Evolutionary conservation across 331 rosid species (phyloP), one percentile per base, ranked within the genome.

Genomic region (Stylosanthes scabra): DNA sequence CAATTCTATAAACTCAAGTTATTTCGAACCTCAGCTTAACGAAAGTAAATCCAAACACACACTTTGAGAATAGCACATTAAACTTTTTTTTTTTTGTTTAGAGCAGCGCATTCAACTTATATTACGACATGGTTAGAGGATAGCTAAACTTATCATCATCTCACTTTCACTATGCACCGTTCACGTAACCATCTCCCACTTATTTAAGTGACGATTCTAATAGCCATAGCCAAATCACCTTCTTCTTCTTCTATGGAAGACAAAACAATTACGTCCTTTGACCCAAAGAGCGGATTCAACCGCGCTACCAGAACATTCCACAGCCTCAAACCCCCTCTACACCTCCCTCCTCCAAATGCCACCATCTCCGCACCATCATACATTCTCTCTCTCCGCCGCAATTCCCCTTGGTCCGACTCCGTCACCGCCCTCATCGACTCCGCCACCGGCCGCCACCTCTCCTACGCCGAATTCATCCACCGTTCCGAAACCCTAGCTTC

Each of bases 281-380:
- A 83, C 46, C 77, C 83, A 54, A 83, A 66, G 31, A 85, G 69
- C 64, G 88, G 92, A 10, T 88, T 85, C 81, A 59, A 82, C 69
- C 37, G 70, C 2, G n/a, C 13, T 56, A 81, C 90, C 52, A 83
- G 62, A 74, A 83, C 65, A 16, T 83, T 83, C 80, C 90, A 83
- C 76, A 83, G 86, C 68, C 66, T 88, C 3, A 58, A 72, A 2
- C 79, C 83, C 6, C 78, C 81, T 3, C 20, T 76, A 45, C 16
- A 39, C 52, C 90, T 88, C 31, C 92, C 92, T 62, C 81, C 85
- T 2, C 74, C 79, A 0, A 0, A 69, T 63, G n/a, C 59, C 9
- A 25, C 85, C 14, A 11, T 83, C 70, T 81, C 92, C 11, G 80
- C 74, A 47, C 73, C 85, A 6, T 15, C 59, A 5, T 85, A 75